Evolutionary conservation across 1,284 basidiomycete genomes (phyloP), one percentile per base, ranked within the genome.

Genomic region (Malassezia obtusa): DNA sequence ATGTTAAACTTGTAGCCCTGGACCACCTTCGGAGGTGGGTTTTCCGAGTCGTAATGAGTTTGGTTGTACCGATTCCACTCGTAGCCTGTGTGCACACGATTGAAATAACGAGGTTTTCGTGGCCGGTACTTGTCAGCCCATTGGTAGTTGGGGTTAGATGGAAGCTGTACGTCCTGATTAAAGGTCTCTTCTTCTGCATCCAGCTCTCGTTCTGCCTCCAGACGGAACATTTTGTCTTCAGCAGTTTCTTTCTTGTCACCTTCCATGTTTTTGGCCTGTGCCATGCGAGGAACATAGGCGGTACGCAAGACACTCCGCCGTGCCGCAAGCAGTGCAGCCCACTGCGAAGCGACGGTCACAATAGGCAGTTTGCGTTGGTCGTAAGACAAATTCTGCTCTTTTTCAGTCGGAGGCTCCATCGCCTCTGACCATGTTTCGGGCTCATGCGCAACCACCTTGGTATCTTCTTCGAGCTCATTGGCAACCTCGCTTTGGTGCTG

Each of bases 41-140:
- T 69, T 49, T 72, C 67, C 32, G 62, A 58, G 35, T 73, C 71
- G 54, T 73, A 73, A 53, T 73, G 71, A 21, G 68, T 70, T 57
- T 73, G 68, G 53, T 73, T 73, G 63, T 73, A 75, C 78, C 94
- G 92, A 79, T 94, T 98, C 94, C 94, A 99, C 75, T 98, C 94
- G 74, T 92, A 99, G n/a, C 94, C 94, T n/a, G 94, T 98, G 71
- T 96, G 90, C 30, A 98, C 92, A 56, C 92, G 85, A 75, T 99
- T 99, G 78, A 98, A 96, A 79, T 95, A 98, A 61, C 92, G 81
- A 33, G 94, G 94, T 75, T 98, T 99, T 41, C 94, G 81, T n/a
- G 94, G 91, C 26, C 94, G 81, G 69, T 94, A 98, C 76, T 95
- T 92, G 79, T 98, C 94, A 77, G 92, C 89, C 92, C 92, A 98